Base-by-base conservation (phyloP, 495 filamentous ascomycete species). In the Tuber indicum region DNA sequence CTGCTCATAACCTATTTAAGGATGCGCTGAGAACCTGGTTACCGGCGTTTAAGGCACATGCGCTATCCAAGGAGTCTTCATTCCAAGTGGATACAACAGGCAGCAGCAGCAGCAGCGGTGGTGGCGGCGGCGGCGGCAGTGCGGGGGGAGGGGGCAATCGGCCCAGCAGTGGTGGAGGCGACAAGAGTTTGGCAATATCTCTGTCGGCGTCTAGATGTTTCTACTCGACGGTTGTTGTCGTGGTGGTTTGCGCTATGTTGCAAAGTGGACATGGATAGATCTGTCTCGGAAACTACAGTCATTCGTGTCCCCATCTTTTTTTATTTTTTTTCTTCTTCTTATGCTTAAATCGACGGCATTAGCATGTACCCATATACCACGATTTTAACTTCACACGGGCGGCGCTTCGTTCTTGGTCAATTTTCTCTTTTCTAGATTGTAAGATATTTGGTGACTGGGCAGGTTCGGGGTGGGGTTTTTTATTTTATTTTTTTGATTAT, bases 1-100 rank as follows among this genome's bases (percentile, higher is more conserved):
- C 49, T 3, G 81, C 80, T 7, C 81, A 82, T 26, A 70, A 71
- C n/a, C 23, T 82, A 23, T 82, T 82, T 39, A 44, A 82, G 14
- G 32, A 72, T 47, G 80, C 80, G 16, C 21, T 82, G 46, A 47
- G 58, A 1, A 21, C 36, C 7, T 82, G 81, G 81, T 44, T 82
- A 10, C 81, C 81, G 42, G 77, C n/a, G 10, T 82, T 82, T 32
- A 9, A 73, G 41, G 23, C 74, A n/a, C 78, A 80, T 70, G 0
- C 17, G 0, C 19, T 80, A 21, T 46, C 74, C 6, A n/a, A n/a
- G 5, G 36, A 6, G 2, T 42, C 62, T 14, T 2, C 58, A 6
- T 66, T 36, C 58, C 19, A 6, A 17, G 12, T 14, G 58, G 26
- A 17, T 14, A 36, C 26, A 19, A 16, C n/a, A 10, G 14, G 12